Conservation (phyloP, 1,139 yeast species). For the Candida sojae region DNA sequence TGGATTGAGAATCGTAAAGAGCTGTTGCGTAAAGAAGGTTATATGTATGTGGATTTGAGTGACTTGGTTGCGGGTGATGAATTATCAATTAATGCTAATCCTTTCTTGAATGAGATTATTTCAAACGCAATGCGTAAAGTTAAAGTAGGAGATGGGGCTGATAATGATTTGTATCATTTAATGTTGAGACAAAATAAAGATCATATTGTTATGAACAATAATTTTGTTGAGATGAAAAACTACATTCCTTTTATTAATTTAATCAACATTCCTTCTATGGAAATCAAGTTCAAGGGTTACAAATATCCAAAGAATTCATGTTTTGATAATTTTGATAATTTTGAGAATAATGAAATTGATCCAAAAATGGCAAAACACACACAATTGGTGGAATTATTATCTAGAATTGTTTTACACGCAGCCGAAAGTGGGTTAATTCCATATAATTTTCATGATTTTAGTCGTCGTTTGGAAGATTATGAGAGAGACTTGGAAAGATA, state of each 20-base stretch:
- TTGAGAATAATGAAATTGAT: constrained; percentile 50
- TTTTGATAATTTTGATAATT: constrained; percentile 63
- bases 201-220: constrained; percentile 33
- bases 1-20: constrained; percentile 65
- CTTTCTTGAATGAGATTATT: constrained; percentile 55
- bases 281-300: constrained; percentile 49
- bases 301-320: constrained; percentile 64
- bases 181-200: constrained; percentile 22
- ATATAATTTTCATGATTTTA: constrained; percentile 55
- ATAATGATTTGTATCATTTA: constrained; percentile 25
- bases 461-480: constrained; percentile 44
- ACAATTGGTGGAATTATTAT: constrained; percentile 57
- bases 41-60: constrained; percentile 75
- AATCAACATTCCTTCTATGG: constrained; percentile 71
- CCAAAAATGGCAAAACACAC: constrained; percentile 58
- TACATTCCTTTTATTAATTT: constrained; percentile 66
- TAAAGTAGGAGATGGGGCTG: constrained; percentile 14
- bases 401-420: constrained; percentile 54
- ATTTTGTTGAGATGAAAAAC: constrained; percentile 58
- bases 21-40: constrained; percentile 60
- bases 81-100: constrained; percentile 64
- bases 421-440: constrained; percentile 81
- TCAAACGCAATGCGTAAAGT: constrained; percentile 43
- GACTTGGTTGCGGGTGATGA: constrained; percentile 68
- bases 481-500: constrained; percentile 46